Conservation (phyloP, 768 basidiomycete species). For the Leccinum subtestaceum region DNA sequence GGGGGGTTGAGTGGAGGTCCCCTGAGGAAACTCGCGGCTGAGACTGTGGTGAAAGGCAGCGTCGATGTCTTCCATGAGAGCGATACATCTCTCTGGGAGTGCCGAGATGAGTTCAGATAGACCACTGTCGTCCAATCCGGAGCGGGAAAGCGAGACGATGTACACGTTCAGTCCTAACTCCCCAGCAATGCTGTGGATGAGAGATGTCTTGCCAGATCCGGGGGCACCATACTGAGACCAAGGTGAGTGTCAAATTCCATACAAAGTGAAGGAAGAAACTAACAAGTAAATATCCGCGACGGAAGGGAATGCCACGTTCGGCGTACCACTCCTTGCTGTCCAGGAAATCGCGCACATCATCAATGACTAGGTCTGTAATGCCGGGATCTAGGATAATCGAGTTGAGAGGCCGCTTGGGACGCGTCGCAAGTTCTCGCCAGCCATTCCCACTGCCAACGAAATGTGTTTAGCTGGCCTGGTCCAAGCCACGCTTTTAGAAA, state of each 20-base stretch:
- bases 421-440: conserved; percentile 56
- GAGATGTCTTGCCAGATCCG: conserved; percentile 75
- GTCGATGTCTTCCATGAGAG: conserved; percentile 84
- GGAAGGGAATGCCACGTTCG: conserved; percentile 77
- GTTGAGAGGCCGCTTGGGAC: conserved; percentile 60
- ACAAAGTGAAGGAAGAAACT: conserved; percentile 7
- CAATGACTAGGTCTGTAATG: conserved; percentile 58
- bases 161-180: conserved; percentile 74
- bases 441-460: conserved; percentile 26
- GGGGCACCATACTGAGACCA: conserved; percentile 59
- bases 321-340: conserved; percentile 69
- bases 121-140: conserved; percentile 58
- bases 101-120: conserved; percentile 57
- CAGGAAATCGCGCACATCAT: conserved; percentile 72
- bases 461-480: not conserved
- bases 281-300: conserved; percentile 71
- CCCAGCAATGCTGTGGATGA: conserved; percentile 76
- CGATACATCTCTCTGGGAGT: conserved; percentile 69
- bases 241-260: not conserved
- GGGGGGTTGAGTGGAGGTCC: not conserved
- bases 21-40: conserved; percentile 28
- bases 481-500: not conserved
- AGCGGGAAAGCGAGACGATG: conserved; percentile 62
- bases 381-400: conserved; percentile 74
- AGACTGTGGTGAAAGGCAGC: conserved; percentile 59